phyloP scores from a whole-genome alignment of 306 rosid species.

The Cucumis cinereus region DNA sequence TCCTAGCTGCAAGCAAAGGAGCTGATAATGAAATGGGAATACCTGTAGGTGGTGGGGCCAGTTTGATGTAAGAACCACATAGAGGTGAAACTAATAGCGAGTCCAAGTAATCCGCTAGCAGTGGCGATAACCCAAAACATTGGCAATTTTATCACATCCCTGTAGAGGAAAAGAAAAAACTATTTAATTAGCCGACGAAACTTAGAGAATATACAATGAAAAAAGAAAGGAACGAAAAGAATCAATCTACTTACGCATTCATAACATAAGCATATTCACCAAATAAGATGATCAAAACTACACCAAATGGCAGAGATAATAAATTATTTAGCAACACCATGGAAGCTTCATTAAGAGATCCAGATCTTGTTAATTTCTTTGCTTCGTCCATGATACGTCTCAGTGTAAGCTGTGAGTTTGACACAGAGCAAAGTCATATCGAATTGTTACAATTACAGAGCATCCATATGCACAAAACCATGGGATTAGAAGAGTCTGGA shows the following conservation, averaged over 20 bases:
- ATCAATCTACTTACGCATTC: conserved; percentile 43
- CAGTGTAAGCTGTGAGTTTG: conserved; percentile 44
- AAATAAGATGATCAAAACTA: conserved; percentile 43
- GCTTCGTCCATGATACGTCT: conserved; percentile 84
- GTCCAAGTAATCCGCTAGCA: conserved; percentile 77
- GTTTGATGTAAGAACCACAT: conserved; percentile 93
- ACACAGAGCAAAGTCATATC: not conserved
- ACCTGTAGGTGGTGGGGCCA: conserved; percentile 88
- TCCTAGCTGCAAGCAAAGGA: not conserved
- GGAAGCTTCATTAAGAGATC: conserved; percentile 79
- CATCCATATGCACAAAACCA: not conserved
- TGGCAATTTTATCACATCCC: conserved; percentile 57
- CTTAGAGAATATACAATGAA: not conserved
- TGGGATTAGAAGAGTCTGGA: not conserved
- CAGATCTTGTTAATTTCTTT: conserved; percentile 54
- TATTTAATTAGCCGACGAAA: not conserved
- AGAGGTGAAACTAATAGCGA: conserved; percentile 85
- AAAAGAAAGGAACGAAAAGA: not conserved
- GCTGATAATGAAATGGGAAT: not conserved
- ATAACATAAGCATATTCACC: conserved; percentile 69
- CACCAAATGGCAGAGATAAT: conserved; percentile 67
- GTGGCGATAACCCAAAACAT: conserved; percentile 66
- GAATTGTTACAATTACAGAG: not conserved
- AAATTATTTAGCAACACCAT: conserved; percentile 88
- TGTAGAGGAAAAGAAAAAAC: conserved; percentile 17